Evolutionary conservation across 1,284 basidiomycete species (phyloP), one percentile per base, ranked within the genome.

Genomic region (Golubevia pallescens): DNA sequence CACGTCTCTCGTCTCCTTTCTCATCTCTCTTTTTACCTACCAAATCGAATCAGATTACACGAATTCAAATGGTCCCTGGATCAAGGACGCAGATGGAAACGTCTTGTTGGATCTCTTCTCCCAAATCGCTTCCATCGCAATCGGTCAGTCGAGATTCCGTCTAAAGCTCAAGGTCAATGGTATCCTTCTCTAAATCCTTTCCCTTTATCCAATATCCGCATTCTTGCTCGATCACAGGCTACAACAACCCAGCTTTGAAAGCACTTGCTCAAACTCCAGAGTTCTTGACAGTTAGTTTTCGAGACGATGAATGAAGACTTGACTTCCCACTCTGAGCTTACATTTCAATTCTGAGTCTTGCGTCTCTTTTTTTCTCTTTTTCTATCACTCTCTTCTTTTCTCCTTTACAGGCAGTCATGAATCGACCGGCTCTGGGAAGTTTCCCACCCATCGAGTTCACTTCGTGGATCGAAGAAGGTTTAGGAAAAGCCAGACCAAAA

Each of bases 361-460:
- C 28, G 2, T 16, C 14, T 19, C 23, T 8, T 5, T 14, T 23
- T 59, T 14, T 48, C 3, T 21, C 32, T n/a, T 48, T 32, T 42
- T 21, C 23, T 20, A 57, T 13, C 10, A 16, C 34, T 28, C 23
- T 14, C 14, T 16, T 54, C 57, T 48, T n/a, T 23, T 7, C 16
- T 38, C 13, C 4, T n/a, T 58, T 19, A 13, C 65, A 86, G 72
- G 86, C 77, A 20, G 73, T 72, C 5, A 86, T 88, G 78, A 88
- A 88, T 76, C 80, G 88, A 65, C 88, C 88, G 2, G 88, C 88
- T 8, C 81, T 90, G 14, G 89, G 89, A 7, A 86, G 86, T 8
- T 90, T 89, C 85, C 89, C 89, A 2, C 86, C 87, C 2, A 84
- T 81, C 13, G 79, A 87, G 57, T 89, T 87, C 87, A 81, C 84